phyloP scores from a whole-genome alignment of 495 filamentous ascomycete genomes.

The Diplogelasinospora grovesii region DNA sequence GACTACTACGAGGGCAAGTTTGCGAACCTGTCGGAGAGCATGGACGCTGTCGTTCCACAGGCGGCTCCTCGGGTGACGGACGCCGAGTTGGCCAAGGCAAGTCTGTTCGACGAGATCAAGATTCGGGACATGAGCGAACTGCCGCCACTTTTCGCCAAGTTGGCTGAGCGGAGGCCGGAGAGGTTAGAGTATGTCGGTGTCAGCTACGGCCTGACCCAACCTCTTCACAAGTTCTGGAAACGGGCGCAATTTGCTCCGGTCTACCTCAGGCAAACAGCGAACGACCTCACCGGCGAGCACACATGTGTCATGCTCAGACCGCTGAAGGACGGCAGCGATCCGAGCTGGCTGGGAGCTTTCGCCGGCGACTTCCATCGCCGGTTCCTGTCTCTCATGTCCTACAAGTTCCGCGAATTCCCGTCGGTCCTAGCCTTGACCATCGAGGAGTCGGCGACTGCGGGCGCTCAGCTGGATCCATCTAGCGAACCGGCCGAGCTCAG shows the following conservation, averaged over 20 bases:
- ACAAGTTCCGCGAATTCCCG: conserved; percentile 84
- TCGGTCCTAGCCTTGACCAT: conserved; percentile 77
- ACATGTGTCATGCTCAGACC: conserved; percentile 94
- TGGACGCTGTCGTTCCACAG: conserved; percentile 40
- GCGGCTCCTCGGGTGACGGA: conserved; percentile 78
- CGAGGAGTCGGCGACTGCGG: conserved; percentile 72
- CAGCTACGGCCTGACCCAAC: conserved; percentile 83
- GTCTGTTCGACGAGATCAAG: conserved; percentile 76
- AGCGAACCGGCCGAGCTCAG: conserved; percentile 48
- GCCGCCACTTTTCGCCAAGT: conserved; percentile 85
- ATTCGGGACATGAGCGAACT: conserved; percentile 86
- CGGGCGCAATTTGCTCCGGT: conserved; percentile 77
- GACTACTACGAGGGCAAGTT: conserved; percentile 97
- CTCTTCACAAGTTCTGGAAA: conserved; percentile 97
- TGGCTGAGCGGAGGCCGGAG: conserved; percentile 76
- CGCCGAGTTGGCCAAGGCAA: conserved; percentile 69
- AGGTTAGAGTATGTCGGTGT: conserved; percentile 88
- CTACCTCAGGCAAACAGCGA: conserved; percentile 91
- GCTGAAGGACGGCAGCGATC: conserved; percentile 57
- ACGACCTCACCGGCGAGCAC: conserved; percentile 95
- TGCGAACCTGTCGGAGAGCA: conserved; percentile 64
- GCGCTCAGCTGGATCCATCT: conserved; percentile 53
- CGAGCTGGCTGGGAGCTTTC: conserved; percentile 81
- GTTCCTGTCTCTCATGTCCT: conserved; percentile 81
- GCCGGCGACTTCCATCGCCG: conserved; percentile 87